Evolutionary conservation across 768 basidiomycete genomes (phyloP).

Genomic region (Mycena kentingensis): DNA sequence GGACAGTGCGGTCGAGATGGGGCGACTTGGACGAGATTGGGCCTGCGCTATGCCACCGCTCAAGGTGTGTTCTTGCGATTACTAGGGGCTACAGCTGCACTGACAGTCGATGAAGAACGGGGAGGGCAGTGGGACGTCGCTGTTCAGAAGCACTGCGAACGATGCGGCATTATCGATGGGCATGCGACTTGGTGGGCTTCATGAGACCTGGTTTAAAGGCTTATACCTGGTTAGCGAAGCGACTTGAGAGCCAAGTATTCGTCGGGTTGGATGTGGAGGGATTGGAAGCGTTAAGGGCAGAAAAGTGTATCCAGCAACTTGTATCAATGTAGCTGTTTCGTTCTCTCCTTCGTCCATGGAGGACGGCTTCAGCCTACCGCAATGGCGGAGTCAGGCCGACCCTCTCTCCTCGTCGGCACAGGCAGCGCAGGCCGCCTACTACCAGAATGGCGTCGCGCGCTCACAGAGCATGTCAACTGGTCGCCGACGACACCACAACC

Average conservation of each 20-base stretch:
- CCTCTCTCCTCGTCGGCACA: conserved; percentile 45
- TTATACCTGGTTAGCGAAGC: conserved; percentile 48
- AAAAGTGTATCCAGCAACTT: conserved; percentile 52
- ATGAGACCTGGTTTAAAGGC: neutral
- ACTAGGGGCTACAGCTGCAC: neutral
- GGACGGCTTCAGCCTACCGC: conserved; percentile 67
- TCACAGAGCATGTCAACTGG: conserved; percentile 37
- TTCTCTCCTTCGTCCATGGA: conserved; percentile 5
- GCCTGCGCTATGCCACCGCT: conserved; percentile 76
- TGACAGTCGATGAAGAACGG: neutral
- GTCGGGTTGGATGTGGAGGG: conserved; percentile 54
- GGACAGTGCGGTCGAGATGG: conserved; percentile 51
- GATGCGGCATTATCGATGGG: conserved; percentile 76
- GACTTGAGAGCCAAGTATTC: conserved; percentile 69
- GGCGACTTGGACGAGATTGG: conserved; percentile 74
- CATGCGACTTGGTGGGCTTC: conserved; percentile 69
- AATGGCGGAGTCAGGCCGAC: conserved; percentile 70
- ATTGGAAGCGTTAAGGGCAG: conserved; percentile 54
- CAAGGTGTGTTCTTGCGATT: conserved; percentile 30
- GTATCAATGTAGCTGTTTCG: conserved; percentile 4
- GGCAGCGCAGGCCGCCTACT: conserved; percentile 57
- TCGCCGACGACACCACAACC: conserved; percentile 21
- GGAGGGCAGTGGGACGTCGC: conserved; percentile 54
- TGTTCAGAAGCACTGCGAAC: conserved; percentile 62
- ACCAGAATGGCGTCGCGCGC: conserved; percentile 48